A percentile compares a stretch with the other conserved stretches of the same genome.
Conservation (phyloP, 805 yeast species). For the Saturnispora zaruensis region DNA sequence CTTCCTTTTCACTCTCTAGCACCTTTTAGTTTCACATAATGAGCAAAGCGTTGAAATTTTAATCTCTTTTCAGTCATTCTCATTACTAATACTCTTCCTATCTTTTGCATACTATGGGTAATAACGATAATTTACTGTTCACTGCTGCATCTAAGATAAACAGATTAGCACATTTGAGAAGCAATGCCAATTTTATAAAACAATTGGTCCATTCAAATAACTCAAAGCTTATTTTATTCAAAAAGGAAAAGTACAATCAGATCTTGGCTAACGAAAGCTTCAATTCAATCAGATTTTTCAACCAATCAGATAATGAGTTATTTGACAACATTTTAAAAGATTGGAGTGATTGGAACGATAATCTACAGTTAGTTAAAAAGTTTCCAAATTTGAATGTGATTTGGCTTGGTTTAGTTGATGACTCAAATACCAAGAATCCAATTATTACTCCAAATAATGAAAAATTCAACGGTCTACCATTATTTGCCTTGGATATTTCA, state of each 20-base stretch:
- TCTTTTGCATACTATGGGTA: neutral
- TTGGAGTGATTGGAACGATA: neutral
- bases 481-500: conserved; percentile 53
- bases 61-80: neutral
- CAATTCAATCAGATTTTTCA: neutral
- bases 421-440: neutral
- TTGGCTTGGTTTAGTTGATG: conserved; percentile 3
- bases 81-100: neutral
- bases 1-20: neutral
- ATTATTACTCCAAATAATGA: conserved; percentile 17
- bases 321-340: conserved; percentile 1
- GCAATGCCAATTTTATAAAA: conserved; percentile 41
- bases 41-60: neutral
- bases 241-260: conserved; percentile 3
- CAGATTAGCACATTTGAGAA: conserved; percentile 56
- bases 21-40: neutral
- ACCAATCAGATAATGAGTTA: conserved; percentile 1
- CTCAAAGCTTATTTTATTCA: conserved; percentile 42
- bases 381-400: conserved; percentile 1
- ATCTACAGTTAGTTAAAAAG: neutral
- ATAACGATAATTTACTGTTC: conserved; percentile 1
- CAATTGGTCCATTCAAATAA: conserved; percentile 7
- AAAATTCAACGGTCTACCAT: conserved; percentile 53
- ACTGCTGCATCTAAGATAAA: conserved; percentile 36
- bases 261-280: neutral